Conservation (phyloP, 164 flowering plant species). For the Magnolia changhungtana region DNA sequence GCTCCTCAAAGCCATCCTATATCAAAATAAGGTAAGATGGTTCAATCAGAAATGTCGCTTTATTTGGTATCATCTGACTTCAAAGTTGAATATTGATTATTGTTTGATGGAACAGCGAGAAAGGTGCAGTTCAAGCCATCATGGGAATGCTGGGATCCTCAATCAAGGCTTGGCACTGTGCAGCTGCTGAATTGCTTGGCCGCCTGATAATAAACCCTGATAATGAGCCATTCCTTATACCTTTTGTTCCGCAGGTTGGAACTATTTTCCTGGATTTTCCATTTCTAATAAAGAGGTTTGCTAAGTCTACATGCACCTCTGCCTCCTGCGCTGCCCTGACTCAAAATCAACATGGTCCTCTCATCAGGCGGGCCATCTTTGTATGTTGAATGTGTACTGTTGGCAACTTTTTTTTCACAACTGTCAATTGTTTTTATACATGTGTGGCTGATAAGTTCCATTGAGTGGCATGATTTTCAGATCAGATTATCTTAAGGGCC, state of each 20-base stretch:
- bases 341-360: background rate
- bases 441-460: background rate
- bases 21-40: constrained; percentile 73
- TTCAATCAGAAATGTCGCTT: background rate
- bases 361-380: background rate
- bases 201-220: constrained; percentile 93
- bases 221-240: constrained; percentile 84
- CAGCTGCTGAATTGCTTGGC: constrained; percentile 92
- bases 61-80: background rate
- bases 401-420: background rate
- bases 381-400: background rate
- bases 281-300: background rate
- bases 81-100: background rate
- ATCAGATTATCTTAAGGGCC: background rate
- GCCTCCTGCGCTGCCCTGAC: background rate
- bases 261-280: background rate
- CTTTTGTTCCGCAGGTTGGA: constrained; percentile 80
- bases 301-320: background rate
- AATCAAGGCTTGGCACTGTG: constrained; percentile 93
- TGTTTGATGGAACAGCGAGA: constrained; percentile 51
- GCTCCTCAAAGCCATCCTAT: constrained; percentile 86
- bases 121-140: constrained; percentile 86
- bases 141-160: constrained; percentile 82
- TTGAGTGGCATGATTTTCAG: background rate
- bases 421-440: background rate